Base-by-base conservation (phyloP, 2,329 filamentous ascomycete genomes). In the Xylariomycetidae sp. region DNA sequence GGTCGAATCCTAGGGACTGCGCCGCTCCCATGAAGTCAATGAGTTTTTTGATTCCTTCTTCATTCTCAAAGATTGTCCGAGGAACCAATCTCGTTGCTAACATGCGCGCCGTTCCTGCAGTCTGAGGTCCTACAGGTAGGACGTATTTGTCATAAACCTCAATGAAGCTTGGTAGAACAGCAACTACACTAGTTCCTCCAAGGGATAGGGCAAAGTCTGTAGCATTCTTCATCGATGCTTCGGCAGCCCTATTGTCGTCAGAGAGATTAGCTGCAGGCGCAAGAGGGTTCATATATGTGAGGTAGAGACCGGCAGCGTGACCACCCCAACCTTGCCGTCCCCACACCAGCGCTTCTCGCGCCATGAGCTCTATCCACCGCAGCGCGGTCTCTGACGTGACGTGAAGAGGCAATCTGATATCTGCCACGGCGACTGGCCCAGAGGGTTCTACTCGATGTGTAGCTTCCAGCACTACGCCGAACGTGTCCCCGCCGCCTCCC, bases 401-500 rank as follows among this genome's bases (percentile, higher is more conserved):
- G 27, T 53, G 44, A 11, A 33, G 26, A 15, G 52, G 48, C 25
- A 62, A 40, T 14, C n/a, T 44, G 14, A 55, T 44, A 7, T 34
- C 36, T 4, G 47, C 40, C 1, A 54, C 34, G 4, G 60, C 45
- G 14, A 63, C 39, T 3, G 57, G 58, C 12, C 54, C 52, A 14
- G 61, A 53, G 1, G 60, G 55, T 27, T 63, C 63, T 10, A 64
- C 61, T n/a, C 59, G 59, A 22, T 69, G 42, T 10, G 63, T 67
- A 22, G 61, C 63, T 16, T 54, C 57, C 7, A 61, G 55, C 5
- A 66, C 63, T n/a, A 69, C 52, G 23, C 64, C 63, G 41, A 63
- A 70, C 0, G 62, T 66, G 8, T 63, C 60, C 7, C 62, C 66
- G 5, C 69, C 68, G 1, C 67, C 69, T 6, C 69, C 69, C 16